Evolutionary conservation across 495 filamentous ascomycete genomes (phyloP).

Genomic region (Aspergillus sclerotiicarbonarius): DNA sequence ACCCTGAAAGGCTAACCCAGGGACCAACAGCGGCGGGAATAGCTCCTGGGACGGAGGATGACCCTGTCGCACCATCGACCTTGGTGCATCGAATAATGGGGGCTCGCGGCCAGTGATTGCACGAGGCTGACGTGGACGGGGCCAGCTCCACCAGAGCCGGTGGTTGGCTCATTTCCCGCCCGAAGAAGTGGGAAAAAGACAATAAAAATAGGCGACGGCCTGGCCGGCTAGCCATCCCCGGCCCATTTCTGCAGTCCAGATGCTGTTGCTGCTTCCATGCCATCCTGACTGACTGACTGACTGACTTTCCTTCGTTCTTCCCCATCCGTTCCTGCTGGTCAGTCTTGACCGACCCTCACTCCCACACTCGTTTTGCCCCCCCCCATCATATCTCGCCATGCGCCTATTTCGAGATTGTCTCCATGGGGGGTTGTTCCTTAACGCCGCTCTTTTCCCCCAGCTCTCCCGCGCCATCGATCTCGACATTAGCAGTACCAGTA

Average conservation of each 20-base stretch:
- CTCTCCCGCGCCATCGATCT: constrained; percentile 10
- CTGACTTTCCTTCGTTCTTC: neutral
- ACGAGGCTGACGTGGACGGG: neutral
- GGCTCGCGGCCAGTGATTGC: neutral
- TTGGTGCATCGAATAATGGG: neutral
- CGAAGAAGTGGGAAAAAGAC: neutral
- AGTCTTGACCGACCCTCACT: neutral
- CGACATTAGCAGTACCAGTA: constrained; percentile 9
- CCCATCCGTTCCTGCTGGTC: neutral
- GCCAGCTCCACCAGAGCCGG: neutral
- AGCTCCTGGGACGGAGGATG: too few relatives aligned
- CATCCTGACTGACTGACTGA: neutral
- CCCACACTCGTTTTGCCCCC: neutral
- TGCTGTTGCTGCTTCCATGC: neutral
- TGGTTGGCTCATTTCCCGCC: neutral
- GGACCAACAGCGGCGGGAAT: too few relatives aligned
- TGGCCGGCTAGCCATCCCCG: neutral
- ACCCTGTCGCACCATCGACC: neutral
- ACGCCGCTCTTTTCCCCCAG: constrained; percentile 1
- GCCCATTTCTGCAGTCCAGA: constrained; percentile 1
- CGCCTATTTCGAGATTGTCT: constrained; percentile 3
- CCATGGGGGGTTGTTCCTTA: neutral
- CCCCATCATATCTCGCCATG: neutral
- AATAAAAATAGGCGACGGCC: neutral
- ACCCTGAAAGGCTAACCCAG: too few relatives aligned